These are phyloP conservation scores for Mycosphaerella sp. DNA, from an alignment of 2,329 filamentous ascomycete genomes.

Conservation along the genomic window DNA sequence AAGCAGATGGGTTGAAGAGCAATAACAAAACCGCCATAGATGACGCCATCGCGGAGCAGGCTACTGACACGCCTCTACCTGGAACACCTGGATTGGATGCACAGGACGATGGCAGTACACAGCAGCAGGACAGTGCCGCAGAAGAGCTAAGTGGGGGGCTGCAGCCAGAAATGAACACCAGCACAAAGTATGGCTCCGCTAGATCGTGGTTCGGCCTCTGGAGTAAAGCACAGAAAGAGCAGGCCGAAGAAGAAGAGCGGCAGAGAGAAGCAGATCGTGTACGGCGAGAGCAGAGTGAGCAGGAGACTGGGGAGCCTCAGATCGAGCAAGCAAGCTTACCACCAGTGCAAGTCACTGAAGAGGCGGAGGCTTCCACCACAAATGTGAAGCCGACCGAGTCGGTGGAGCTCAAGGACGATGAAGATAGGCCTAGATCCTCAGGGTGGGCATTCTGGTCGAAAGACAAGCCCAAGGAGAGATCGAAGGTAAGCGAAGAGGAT, in stretches of 20 bases:
- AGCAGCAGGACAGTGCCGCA: not conserved
- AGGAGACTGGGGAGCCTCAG: constrained; percentile 17
- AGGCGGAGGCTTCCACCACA: constrained; percentile 9
- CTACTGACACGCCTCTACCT: constrained; percentile 40
- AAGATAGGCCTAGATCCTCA: constrained; percentile 43
- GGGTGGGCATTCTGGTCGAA: constrained; percentile 80
- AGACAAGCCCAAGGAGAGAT: constrained; percentile 42
- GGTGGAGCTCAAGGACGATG: constrained; percentile 5
- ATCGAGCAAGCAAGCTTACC: constrained; percentile 12
- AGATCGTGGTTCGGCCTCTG: constrained; percentile 47
- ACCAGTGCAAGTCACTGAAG: constrained; percentile 13
- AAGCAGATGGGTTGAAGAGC: constrained; percentile 33
- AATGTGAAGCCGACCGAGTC: constrained; percentile 4
- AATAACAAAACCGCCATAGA: constrained; percentile 26
- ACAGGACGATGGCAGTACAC: constrained; percentile 7
- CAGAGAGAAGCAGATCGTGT: constrained; percentile 15
- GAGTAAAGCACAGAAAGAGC: constrained; percentile 44
- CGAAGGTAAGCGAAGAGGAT: constrained; percentile 48
- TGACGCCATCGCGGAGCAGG: constrained; percentile 32
- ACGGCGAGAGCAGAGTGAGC: not conserved
- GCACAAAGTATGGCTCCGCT: constrained; percentile 16
- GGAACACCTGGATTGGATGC: constrained; percentile 25
- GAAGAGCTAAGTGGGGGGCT: constrained; percentile 9
- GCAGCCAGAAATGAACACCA: constrained; percentile 25
- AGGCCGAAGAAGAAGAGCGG: constrained; percentile 26